Evolutionary conservation across 192 early-diverging fungal species (phyloP).

Genomic region (Backusella sp.): DNA sequence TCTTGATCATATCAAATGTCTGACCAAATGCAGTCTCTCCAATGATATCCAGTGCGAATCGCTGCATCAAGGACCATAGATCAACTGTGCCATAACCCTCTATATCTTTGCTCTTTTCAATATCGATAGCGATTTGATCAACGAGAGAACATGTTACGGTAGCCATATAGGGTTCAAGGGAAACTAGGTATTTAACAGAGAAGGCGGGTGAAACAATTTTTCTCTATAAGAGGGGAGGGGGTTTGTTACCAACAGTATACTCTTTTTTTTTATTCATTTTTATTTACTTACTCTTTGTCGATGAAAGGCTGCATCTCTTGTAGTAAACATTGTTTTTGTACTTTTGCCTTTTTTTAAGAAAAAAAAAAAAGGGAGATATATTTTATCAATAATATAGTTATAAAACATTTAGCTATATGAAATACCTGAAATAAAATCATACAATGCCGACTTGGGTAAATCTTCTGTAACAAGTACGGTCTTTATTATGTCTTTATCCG

Average conservation of each 20-base stretch:
- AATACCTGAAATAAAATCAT: constrained; percentile 4
- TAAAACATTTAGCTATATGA: not conserved
- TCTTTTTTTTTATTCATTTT: not conserved
- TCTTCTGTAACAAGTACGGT: constrained; percentile 31
- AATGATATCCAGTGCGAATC: constrained; percentile 46
- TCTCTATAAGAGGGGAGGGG: constrained; percentile 29
- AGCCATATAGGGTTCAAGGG: constrained; percentile 43
- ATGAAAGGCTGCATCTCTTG: constrained; percentile 38
- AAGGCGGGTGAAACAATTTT: constrained; percentile 47
- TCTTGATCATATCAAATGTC: constrained; percentile 49
- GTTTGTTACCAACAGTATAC: not conserved
- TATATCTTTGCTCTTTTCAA: constrained; percentile 17
- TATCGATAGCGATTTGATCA: constrained; percentile 26
- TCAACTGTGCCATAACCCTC: constrained; percentile 30
- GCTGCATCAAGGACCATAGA: constrained; percentile 33
- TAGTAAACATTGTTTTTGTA: constrained; percentile 26
- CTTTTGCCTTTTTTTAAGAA: constrained; percentile 5
- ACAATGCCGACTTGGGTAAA: constrained; percentile 4
- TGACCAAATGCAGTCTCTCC: constrained; percentile 51
- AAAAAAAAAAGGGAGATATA: not conserved
- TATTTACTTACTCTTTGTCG: constrained; percentile 26
- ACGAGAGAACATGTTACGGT: constrained; percentile 25
- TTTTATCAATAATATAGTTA: not conserved
- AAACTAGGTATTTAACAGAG: constrained; percentile 42
- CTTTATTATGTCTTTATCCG: constrained; percentile 42